Conservation (phyloP, 2,329 filamentous ascomycete species). For the Fusarium sp. region DNA sequence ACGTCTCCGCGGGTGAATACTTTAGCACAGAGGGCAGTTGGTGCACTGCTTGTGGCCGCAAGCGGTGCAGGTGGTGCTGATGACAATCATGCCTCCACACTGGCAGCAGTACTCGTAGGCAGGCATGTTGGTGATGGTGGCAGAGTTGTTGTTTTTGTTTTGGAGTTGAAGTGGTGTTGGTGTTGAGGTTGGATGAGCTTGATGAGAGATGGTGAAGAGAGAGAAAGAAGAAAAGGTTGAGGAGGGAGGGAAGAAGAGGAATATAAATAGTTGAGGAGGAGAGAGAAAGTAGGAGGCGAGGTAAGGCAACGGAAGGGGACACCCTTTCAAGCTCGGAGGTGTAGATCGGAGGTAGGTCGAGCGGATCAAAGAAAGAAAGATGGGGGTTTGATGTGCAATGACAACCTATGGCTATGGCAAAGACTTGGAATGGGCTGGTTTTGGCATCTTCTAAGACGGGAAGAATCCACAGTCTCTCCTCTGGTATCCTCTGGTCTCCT, state of each 20-base stretch:
- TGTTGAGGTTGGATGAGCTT: background rate
- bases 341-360: constrained; percentile 30
- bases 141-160: constrained; percentile 1
- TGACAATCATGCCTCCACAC: constrained; percentile 69
- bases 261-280: constrained; percentile 41
- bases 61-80: constrained; percentile 66
- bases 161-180: constrained; percentile 15
- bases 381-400: constrained; percentile 14
- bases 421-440: constrained; percentile 7
- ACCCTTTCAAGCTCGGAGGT: constrained; percentile 24
- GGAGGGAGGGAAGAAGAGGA: constrained; percentile 28
- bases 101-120: constrained; percentile 67
- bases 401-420: too few relatives aligned
- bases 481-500: too few relatives aligned
- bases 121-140: constrained; percentile 54
- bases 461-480: constrained; percentile 22
- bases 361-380: constrained; percentile 2
- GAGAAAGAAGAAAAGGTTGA: background rate
- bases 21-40: constrained; percentile 58
- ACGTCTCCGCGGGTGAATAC: constrained; percentile 1
- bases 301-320: constrained; percentile 10
- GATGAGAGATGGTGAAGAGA: constrained; percentile 12
- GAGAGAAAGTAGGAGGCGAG: background rate
- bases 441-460: constrained; percentile 16
- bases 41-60: constrained; percentile 66